These are phyloP conservation scores for Teratosphaeria viscida DNA, from an alignment of 2,329 filamentous ascomycete species.

Conservation along the genomic window DNA sequence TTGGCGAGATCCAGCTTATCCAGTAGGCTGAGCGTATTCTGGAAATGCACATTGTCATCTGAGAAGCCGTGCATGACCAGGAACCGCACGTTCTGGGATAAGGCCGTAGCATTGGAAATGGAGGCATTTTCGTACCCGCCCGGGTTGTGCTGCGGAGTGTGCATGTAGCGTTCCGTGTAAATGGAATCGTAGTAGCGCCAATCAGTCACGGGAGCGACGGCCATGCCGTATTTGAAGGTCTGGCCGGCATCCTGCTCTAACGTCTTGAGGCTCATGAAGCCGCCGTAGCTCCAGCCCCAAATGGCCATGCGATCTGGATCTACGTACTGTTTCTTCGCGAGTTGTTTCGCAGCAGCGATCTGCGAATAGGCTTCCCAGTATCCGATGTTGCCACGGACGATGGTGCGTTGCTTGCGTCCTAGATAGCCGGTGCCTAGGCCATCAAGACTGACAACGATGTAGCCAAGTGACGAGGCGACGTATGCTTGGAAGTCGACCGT, in stretches of 20 bases:
- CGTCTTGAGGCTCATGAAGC: constrained; percentile 90
- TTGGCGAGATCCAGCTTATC: constrained; percentile 73
- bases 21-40: constrained; percentile 79
- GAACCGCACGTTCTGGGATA: constrained; percentile 72
- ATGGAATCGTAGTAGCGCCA: constrained; percentile 92
- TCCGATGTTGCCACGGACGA: constrained; percentile 74
- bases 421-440: constrained; percentile 86
- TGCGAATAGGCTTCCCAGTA: constrained; percentile 80
- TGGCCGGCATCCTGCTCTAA: constrained; percentile 80
- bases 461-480: constrained; percentile 73
- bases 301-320: constrained; percentile 76
- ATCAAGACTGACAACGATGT: constrained; percentile 90
- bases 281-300: constrained; percentile 98
- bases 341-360: constrained; percentile 75
- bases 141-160: constrained; percentile 73
- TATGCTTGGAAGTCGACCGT: constrained; percentile 82
- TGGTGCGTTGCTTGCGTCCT: constrained; percentile 71
- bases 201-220: constrained; percentile 95
- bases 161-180: constrained; percentile 97
- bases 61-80: constrained; percentile 92
- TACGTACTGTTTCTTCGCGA: constrained; percentile 71
- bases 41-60: constrained; percentile 96
- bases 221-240: constrained; percentile 95
- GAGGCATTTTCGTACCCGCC: constrained; percentile 65
- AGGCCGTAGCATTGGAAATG: constrained; percentile 62